Conservation (phyloP, 2,329 filamentous ascomycete genomes). For the Penicillium sp. region DNA sequence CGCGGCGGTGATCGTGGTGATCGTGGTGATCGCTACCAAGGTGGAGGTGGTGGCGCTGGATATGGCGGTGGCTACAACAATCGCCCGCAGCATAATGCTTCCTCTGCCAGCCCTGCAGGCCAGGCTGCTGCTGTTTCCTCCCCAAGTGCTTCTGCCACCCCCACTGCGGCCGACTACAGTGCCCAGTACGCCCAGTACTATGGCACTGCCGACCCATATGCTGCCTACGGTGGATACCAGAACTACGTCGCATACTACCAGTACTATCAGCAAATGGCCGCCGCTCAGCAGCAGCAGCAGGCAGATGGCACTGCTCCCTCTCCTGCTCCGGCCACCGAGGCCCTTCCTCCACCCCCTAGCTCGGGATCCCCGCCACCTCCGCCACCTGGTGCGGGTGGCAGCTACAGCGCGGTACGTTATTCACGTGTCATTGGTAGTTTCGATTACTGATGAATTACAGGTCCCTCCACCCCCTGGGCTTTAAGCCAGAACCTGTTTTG, state of each 20-base stretch:
- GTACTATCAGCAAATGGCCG: constrained; percentile 59
- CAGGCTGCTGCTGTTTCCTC: constrained; percentile 32
- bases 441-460: constrained; percentile 21
- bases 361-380: constrained; percentile 53
- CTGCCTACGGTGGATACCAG: constrained; percentile 79
- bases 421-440: not conserved
- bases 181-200: constrained; percentile 81
- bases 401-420: constrained; percentile 56
- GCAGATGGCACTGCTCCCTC: constrained; percentile 47
- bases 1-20: constrained; percentile 13
- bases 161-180: constrained; percentile 57
- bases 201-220: constrained; percentile 69
- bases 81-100: constrained; percentile 25
- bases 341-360: constrained; percentile 54
- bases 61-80: constrained; percentile 31
- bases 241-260: constrained; percentile 57
- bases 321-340: constrained; percentile 48
- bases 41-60: constrained; percentile 22
- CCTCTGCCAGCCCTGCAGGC: constrained; percentile 39
- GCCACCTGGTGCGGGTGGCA: constrained; percentile 24
- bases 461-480: constrained; percentile 47
- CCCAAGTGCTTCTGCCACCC: constrained; percentile 20
- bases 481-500: constrained; percentile 18
- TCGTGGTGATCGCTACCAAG: constrained; percentile 16
- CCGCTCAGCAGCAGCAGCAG: constrained; percentile 36